These are phyloP conservation scores for Fusarium albidum DNA, from an alignment of 2,329 filamentous ascomycete species.

Conservation along the genomic window DNA sequence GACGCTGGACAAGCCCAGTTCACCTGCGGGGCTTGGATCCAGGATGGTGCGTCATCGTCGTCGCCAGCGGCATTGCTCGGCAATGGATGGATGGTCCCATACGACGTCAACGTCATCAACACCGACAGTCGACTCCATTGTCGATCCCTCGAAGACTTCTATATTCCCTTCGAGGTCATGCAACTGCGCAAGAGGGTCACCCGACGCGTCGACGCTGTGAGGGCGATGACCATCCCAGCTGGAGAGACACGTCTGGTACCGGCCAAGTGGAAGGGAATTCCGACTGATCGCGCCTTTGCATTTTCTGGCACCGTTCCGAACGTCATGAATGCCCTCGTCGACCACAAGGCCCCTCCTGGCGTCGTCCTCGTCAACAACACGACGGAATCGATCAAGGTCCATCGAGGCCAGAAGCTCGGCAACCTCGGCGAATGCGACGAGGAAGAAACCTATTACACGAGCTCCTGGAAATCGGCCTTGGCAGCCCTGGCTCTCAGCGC, in stretches of 20 bases:
- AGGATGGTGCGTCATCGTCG: not conserved
- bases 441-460: not conserved
- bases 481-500: not conserved
- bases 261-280: not conserved
- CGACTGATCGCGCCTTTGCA: not conserved
- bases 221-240: not conserved
- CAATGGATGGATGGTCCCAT: not conserved
- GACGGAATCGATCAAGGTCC: not conserved
- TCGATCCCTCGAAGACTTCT: not conserved
- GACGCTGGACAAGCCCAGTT: not conserved
- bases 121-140: not conserved
- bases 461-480: not conserved
- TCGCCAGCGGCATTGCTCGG: not conserved
- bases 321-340: not conserved
- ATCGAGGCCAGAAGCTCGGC: not conserved
- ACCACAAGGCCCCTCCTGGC: not conserved
- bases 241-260: not conserved
- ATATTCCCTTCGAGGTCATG: not conserved
- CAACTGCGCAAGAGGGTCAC: not conserved
- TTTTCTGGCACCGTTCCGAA: not conserved
- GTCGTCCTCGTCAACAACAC: not conserved
- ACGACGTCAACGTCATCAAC: not conserved
- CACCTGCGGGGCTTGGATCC: not conserved
- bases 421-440: not conserved
- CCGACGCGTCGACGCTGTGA: not conserved